A percentile compares a stretch with the other conserved stretches of the same genome.
Conservation (phyloP, 495 filamentous ascomycete genomes). For the Collariella sp. region DNA sequence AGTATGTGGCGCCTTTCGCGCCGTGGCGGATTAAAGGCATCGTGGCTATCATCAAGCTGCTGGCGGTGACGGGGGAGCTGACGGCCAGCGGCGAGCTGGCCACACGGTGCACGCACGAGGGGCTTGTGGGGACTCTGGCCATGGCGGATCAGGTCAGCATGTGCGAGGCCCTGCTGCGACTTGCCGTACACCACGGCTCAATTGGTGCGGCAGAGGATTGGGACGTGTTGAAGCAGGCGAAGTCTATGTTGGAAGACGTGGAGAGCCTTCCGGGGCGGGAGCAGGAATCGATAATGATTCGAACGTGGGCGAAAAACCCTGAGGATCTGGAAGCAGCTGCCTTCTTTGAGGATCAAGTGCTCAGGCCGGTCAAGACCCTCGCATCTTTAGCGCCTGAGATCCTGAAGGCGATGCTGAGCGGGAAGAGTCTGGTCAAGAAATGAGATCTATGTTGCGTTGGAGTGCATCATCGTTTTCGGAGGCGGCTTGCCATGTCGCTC, state of each 20-base stretch:
- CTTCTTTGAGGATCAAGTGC: constrained; percentile 33
- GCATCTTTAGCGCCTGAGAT: constrained; percentile 30
- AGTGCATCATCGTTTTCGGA: not conserved
- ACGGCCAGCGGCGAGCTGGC: constrained; percentile 16
- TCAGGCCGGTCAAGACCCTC: constrained; percentile 28
- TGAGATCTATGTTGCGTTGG: not conserved
- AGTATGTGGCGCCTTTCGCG: constrained; percentile 30
- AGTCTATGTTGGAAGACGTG: constrained; percentile 30
- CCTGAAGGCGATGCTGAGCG: constrained; percentile 28
- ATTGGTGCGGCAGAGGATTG: constrained; percentile 28
- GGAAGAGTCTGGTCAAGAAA: not conserved
- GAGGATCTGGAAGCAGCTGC: constrained; percentile 20
- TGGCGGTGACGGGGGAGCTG: constrained; percentile 25
- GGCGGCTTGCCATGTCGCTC: not conserved
- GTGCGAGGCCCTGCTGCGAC: constrained; percentile 31
- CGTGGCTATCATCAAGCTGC: constrained; percentile 31
- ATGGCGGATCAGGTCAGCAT: constrained; percentile 35
- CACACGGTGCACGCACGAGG: constrained; percentile 14
- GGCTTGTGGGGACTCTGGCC: constrained; percentile 20
- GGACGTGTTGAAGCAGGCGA: constrained; percentile 28
- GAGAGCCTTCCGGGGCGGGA: constrained; percentile 30
- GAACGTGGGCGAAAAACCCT: constrained; percentile 31
- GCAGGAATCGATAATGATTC: constrained; percentile 26
- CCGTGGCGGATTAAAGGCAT: constrained; percentile 30
- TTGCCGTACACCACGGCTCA: constrained; percentile 26